These are phyloP conservation scores for Dioscorea cayenensis DNA, from an alignment of 116 monocot species.

Conservation along the genomic window DNA sequence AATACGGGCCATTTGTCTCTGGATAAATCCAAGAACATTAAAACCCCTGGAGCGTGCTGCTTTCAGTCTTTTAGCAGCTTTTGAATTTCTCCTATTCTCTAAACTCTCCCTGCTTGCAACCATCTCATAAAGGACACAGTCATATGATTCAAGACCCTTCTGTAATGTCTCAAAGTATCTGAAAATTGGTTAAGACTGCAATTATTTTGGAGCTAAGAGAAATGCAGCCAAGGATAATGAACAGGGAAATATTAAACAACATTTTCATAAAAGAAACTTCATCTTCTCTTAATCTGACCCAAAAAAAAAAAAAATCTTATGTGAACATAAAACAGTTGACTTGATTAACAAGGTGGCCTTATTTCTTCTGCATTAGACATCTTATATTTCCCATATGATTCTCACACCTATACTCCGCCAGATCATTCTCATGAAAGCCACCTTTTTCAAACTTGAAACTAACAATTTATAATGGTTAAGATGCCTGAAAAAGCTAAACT, in stretches of 20 bases:
- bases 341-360: too few relatives aligned
- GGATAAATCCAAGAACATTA: slow-evolving; percentile 79
- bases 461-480: too few relatives aligned
- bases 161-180: slow-evolving; percentile 81
- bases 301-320: too few relatives aligned
- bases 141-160: slow-evolving; percentile 63
- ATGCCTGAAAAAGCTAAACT: neutral
- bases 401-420: neutral
- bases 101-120: slow-evolving; percentile 69
- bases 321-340: too few relatives aligned
- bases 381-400: too few relatives aligned
- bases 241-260: too few relatives aligned
- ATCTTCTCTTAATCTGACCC: too few relatives aligned
- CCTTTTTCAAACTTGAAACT: too few relatives aligned
- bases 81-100: slow-evolving; percentile 49
- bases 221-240: too few relatives aligned
- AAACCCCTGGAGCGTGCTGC: slow-evolving; percentile 63
- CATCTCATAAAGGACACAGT: slow-evolving; percentile 93
- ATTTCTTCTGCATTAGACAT: too few relatives aligned
- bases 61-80: slow-evolving; percentile 34
- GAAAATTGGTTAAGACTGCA: slow-evolving; percentile 1
- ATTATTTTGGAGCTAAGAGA: neutral
- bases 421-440: too few relatives aligned
- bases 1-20: slow-evolving; percentile 74
- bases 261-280: too few relatives aligned